Percentiles rank a stretch among this genome's conserved stretches.
Evolutionary conservation across 1,284 basidiomycete genomes (phyloP).

Genomic region (Leccinum griseonigrum): DNA sequence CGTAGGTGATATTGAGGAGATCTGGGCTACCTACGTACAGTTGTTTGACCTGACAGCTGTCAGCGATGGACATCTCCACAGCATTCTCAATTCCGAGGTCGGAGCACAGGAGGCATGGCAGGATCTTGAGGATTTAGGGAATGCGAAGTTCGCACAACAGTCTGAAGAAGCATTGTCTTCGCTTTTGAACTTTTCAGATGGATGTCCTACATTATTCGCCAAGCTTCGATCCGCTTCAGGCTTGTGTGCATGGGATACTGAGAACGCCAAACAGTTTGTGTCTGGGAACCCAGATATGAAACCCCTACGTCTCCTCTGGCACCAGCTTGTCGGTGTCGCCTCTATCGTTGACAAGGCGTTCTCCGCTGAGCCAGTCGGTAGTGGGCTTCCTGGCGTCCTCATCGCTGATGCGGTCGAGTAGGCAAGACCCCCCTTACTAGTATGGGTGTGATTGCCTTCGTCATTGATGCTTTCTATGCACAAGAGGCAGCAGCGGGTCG

Average conservation of each 20-base stretch:
- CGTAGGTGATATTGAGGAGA: conserved; percentile 6
- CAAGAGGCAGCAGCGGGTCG: conserved; percentile 3
- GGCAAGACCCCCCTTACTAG: conserved; percentile 8
- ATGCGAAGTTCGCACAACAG: conserved; percentile 1
- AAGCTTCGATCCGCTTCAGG: conserved; percentile 3
- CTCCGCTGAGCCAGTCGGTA: neutral
- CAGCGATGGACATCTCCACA: neutral
- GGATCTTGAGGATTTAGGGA: conserved; percentile 3
- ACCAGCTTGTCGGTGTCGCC: conserved; percentile 8
- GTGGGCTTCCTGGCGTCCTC: neutral
- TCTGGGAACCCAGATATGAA: conserved; percentile 6
- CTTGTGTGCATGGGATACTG: conserved; percentile 4
- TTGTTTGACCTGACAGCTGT: neutral
- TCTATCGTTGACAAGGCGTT: conserved; percentile 3
- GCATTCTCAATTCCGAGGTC: neutral
- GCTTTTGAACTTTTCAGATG: conserved; percentile 3
- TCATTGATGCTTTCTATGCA: conserved; percentile 4
- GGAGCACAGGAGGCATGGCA: neutral
- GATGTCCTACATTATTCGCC: conserved; percentile 2
- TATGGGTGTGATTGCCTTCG: conserved; percentile 6
- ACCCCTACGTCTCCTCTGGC: conserved; percentile 8
- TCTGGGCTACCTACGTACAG: conserved; percentile 8
- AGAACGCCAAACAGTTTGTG: conserved; percentile 1
- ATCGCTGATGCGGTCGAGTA: conserved; percentile 8
- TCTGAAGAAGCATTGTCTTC: neutral